Conservation (phyloP, 495 filamentous ascomycete species). For the Xeromyces bisporus region DNA sequence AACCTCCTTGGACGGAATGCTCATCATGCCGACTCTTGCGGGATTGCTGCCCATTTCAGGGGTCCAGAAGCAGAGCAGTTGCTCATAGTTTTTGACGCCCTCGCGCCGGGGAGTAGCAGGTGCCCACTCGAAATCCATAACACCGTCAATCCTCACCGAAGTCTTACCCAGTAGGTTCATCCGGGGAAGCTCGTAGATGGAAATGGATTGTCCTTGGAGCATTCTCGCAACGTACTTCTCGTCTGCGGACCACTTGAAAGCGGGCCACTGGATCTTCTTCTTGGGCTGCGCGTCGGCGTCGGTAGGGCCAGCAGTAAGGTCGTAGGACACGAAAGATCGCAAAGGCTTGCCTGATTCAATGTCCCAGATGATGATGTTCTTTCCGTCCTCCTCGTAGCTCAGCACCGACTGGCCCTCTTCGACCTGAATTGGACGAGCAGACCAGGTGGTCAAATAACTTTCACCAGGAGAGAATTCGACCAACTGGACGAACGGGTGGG, state of each 20-base stretch:
- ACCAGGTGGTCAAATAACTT: conserved; percentile 93
- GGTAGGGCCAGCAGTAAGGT: conserved; percentile 41
- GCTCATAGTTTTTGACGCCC: conserved; percentile 75
- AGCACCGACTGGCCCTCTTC: conserved; percentile 66
- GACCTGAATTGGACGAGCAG: conserved; percentile 74
- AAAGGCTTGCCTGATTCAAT: conserved; percentile 77
- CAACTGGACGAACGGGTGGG: conserved; percentile 87
- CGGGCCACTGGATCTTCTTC: conserved; percentile 92
- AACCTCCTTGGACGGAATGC: conserved; percentile 80
- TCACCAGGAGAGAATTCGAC: conserved; percentile 91
- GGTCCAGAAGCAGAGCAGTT: conserved; percentile 96
- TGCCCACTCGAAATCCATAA: conserved; percentile 96
- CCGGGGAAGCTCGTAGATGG: conserved; percentile 80
- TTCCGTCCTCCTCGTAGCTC: conserved; percentile 83
- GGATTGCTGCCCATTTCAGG: conserved; percentile 96
- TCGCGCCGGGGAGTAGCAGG: conserved; percentile 64
- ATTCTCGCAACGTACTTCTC: conserved; percentile 93
- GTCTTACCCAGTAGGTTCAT: conserved; percentile 86
- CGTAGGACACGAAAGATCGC: conserved; percentile 80
- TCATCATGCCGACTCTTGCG: conserved; percentile 94
- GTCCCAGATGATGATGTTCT: conserved; percentile 99
- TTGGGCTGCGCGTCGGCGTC: conserved; percentile 55
- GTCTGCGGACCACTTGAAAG: conserved; percentile 97
- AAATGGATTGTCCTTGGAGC: conserved; percentile 73
- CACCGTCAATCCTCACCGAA: conserved; percentile 84